Evolutionary conservation across 106 monocot species (phyloP), one percentile per base, ranked within the genome.

Genomic region (Allium sativum): DNA sequence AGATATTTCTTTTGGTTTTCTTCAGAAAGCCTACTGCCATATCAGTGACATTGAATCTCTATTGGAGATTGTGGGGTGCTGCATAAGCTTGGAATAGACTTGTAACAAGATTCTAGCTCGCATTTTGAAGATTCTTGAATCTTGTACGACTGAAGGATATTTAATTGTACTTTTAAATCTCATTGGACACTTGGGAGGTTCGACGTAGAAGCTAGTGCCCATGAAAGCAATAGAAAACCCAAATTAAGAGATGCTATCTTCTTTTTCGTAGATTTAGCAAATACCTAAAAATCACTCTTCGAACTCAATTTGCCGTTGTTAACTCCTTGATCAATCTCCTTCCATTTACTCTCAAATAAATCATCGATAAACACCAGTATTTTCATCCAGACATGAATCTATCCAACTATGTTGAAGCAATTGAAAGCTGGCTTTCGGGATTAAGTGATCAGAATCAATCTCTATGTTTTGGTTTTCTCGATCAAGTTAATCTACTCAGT

Each of bases 1-100:
- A 48, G 13, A 40, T 11, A 60, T 42, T 20, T 2, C 13, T 57
- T 15, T 44, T 44, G 53, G 19, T 52, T 65, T 71, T 47, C 15
- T 16, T 63, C 31, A 21, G 66, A 48, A 40, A 13, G 21, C 21
- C 21, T 55, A 87, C 21, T 87, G 83, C 58, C 54, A 63, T 44
- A 80, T 81, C 18, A 61, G 52, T 41, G 87, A 92, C 61, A 56
- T 82, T 60, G 16, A 81, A 54, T 87, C 92, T 18, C 73, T 92
- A 65, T 19, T 92, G 48, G 92, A 92, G 76, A 64, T 92, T 60
- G 62, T 84, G 67, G 84, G 69, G 12, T 67, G 41, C 54, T 84
- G 79, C 72, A 79, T 79, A n/a, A n/a, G n/a, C n/a, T n/a, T n/a
- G n/a, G n/a, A n/a, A n/a, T n/a, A n/a, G n/a, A n/a, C n/a, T n/a